A percentile compares a stretch with the other conserved stretches of the same genome.
Conservation (phyloP, 768 basidiomycete species). For the Gymnopilus junonius region DNA sequence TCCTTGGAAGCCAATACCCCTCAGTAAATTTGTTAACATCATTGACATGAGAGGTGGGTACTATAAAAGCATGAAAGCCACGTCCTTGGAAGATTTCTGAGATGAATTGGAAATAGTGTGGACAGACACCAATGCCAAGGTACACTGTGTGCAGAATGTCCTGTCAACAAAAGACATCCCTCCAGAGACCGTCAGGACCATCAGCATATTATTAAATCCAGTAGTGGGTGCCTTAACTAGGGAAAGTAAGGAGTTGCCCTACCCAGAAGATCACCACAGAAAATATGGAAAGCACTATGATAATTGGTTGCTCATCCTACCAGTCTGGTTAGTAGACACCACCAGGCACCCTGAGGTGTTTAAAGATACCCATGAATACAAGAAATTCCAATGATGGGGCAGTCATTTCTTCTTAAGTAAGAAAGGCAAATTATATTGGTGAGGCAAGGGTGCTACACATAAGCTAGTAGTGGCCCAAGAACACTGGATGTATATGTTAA, state of each 20-base stretch:
- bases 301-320: too few relatives aligned
- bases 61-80: too few relatives aligned
- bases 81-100: neutral
- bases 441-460: slow-evolving; percentile 7
- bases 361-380: neutral
- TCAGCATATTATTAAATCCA: too few relatives aligned
- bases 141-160: too few relatives aligned
- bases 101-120: neutral
- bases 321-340: neutral
- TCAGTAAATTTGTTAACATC: slow-evolving; percentile 10
- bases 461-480: slow-evolving; percentile 24
- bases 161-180: too few relatives aligned
- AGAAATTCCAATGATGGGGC: slow-evolving; percentile 2
- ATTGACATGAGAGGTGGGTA: neutral
- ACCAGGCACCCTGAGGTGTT: neutral
- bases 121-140: neutral
- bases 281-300: too few relatives aligned
- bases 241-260: too few relatives aligned
- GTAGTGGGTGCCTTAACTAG: too few relatives aligned
- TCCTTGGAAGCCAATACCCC: slow-evolving; percentile 17
- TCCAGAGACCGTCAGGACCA: too few relatives aligned
- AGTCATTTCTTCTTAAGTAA: slow-evolving; percentile 23
- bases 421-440: slow-evolving; percentile 18
- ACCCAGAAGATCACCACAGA: too few relatives aligned
- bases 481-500: slow-evolving; percentile 24